Base-by-base conservation (phyloP, 805 yeast species). In the Kazachstania viticola region DNA sequence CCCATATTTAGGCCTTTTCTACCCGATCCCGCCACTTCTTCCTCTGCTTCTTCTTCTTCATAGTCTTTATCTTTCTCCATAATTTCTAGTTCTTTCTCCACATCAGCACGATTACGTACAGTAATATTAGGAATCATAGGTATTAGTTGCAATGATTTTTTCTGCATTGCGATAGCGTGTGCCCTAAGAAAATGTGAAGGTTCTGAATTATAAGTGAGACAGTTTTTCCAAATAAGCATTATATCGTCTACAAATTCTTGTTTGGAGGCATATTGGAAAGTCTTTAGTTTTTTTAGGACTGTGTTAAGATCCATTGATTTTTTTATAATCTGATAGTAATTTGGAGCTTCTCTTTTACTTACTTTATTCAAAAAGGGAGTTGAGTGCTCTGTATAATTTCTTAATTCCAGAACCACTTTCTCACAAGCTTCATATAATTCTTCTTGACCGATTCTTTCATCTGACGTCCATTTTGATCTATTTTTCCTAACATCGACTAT, bases 341-440 rank as follows among this genome's bases (percentile, higher is more conserved):
- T 91, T 6, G 98, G 99, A 0, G 99, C 99, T 48, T 91, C 99
- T 34, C 98, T 69, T 52, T 91, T 91, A 36, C 91, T 83, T n/a
- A 91, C 99, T 50, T 83, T 82, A 58, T 87, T 91, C 42, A 91
- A 64, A 49, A 91, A 91, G 0, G 97, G 94, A 1, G 96, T 85
- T 0, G 96, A 85, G 57, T 91, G 97, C 49, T 91, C 96, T 0
- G 98, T 88, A 44, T 79, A 83, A 5, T 88, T 82, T 49, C 98
- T 69, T 21, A 91, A 61, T 46, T 91, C 97, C 41, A 77, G 61
- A 0, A 88, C 87, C 1, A 91, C 98, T 49, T 85, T 87, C 46
- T 91, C 99, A 48, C 96, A 88, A 0, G 96, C 95, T 45, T 93
- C 98, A 49, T 91, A 91, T 15, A 91, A 67, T 54, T 93, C 99